Evolutionary conservation across 306 rosid species (phyloP).

Genomic region (Acacia acuminata): DNA sequence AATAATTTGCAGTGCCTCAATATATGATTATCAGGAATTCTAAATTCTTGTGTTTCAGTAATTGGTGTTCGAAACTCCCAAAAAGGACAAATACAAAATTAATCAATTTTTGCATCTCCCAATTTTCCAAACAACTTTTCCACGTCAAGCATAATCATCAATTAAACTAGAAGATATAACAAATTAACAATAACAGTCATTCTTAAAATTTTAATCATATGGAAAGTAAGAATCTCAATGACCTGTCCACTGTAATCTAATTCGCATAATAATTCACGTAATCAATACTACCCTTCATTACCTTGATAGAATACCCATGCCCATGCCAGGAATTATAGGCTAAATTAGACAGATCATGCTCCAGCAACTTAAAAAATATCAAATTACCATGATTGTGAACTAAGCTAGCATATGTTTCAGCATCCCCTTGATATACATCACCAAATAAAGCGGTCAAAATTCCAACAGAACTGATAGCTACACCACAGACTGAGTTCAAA

Average conservation of each 20-base stretch:
- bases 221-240: slow-evolving; percentile 15
- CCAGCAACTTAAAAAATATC: slow-evolving; percentile 16
- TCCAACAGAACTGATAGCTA: slow-evolving; percentile 21
- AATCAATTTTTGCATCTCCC: neutral
- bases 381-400: slow-evolving; percentile 25
- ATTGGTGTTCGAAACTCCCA: neutral
- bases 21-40: slow-evolving; percentile 15
- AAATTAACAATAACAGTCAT: slow-evolving; percentile 9
- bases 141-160: neutral
- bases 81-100: neutral
- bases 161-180: slow-evolving; percentile 9
- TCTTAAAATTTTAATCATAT: neutral
- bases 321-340: neutral
- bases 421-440: slow-evolving; percentile 10
- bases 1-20: neutral
- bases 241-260: slow-evolving; percentile 13
- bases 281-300: neutral
- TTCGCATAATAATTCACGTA: slow-evolving; percentile 20
- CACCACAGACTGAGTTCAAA: slow-evolving; percentile 17
- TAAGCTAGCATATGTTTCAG: slow-evolving; percentile 4
- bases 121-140: slow-evolving; percentile 23
- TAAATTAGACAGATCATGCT: slow-evolving; percentile 14
- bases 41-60: slow-evolving; percentile 18
- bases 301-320: neutral
- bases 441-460: neutral